Evolutionary conservation across 2,329 filamentous ascomycete genomes (phyloP).

Genomic region (Fusarium secorum): DNA sequence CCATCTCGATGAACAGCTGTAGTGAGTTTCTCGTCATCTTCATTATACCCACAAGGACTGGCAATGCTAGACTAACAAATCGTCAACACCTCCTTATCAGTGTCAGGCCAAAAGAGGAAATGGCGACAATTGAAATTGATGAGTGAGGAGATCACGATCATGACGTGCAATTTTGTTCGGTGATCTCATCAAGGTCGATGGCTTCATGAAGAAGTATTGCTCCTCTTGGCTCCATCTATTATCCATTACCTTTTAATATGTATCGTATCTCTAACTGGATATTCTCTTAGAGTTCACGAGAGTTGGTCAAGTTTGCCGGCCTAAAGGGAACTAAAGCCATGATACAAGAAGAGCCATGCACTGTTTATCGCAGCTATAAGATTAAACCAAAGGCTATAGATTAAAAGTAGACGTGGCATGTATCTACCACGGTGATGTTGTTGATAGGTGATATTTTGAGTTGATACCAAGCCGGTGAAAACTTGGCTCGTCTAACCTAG

Average conservation of each 20-base stretch:
- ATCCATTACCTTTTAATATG: not conserved
- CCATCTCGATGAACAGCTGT: not conserved
- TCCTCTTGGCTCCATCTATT: not conserved
- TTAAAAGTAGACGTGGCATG: too few relatives aligned
- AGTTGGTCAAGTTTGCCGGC: not conserved
- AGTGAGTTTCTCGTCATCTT: not conserved
- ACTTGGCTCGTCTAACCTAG: not conserved
- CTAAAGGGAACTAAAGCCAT: too few relatives aligned
- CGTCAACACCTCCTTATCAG: not conserved
- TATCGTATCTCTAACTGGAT: not conserved
- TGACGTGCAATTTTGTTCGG: not conserved
- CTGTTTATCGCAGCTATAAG: not conserved
- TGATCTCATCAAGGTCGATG: not conserved
- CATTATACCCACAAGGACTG: not conserved
- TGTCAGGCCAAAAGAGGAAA: not conserved
- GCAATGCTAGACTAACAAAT: not conserved
- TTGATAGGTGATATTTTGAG: not conserved
- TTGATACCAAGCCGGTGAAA: not conserved
- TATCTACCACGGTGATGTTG: not conserved
- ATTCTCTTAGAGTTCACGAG: not conserved
- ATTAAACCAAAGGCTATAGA: fast-evolving
- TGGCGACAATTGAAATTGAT: slow-evolving; percentile 21
- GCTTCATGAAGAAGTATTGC: not conserved
- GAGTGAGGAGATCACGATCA: not conserved
- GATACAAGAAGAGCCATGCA: fast-evolving